Evolutionary conservation across 1,284 basidiomycete genomes (phyloP), one percentile per base, ranked within the genome.

Genomic region (Malassezia dermatis): DNA sequence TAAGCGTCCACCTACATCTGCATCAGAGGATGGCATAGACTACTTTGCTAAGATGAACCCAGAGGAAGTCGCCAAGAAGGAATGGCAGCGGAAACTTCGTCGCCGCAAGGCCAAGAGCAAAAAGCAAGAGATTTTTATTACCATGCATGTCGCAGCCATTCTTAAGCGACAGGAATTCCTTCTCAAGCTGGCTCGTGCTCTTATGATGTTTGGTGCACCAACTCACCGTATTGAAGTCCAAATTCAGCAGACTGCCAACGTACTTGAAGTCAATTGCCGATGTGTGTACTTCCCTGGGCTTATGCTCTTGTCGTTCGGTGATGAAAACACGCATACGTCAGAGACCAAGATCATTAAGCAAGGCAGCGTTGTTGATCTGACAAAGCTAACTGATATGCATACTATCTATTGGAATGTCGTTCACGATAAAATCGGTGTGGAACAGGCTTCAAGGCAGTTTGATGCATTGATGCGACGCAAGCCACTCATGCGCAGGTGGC

Each of bases 181-280:
- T 56, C 78, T 91, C 73, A 93, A 93, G 78, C 81, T 93, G 35
- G 82, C 86, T 15, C 81, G 89, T 42, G 84, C 88, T 8, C 82
- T 94, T 79, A 91, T 93, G 88, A 90, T 90, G 88, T 93, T 90
- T 64, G 88, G 88, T 35, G 86, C 84, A 2, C 89, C 89, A n/a
- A 83, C 84, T 2, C 88, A 93, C 75, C 83, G 89, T 43, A 80
- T 93, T 42, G 86, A 86, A 69, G 82, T 86, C 6, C 89, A 91
- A 75, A 85, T 93, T 63, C 84, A 86, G 74, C 83, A 85, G 24
- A 89, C 89, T 3, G 88, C 85, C 12, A 81, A 81, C 5, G 88
- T 91, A 17, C 81, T 94, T 41, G 88, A 91, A 66, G 80, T 91
- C 64, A 81, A 85, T 68, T 80, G 87, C 61, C 86, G 84, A 61